Percentiles rank a stretch among this genome's conserved stretches.
phyloP scores from a whole-genome alignment of 1,284 basidiomycete species.

The Cryptococcus jaspeensis region DNA sequence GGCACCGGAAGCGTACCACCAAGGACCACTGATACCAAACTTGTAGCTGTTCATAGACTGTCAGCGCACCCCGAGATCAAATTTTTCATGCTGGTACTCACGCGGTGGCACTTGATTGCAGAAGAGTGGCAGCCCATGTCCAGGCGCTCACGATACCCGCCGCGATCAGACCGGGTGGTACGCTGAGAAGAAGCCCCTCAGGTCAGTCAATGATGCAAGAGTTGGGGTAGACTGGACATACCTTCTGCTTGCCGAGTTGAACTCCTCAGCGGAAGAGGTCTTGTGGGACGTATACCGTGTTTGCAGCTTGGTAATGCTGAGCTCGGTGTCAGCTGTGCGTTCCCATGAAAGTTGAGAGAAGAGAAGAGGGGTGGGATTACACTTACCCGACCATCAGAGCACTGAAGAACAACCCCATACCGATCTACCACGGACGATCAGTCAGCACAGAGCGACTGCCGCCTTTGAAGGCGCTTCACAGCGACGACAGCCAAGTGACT shows the following conservation, averaged over 20 bases:
- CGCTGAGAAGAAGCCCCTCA: slow-evolving; percentile 49
- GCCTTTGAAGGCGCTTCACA: too few species aligned
- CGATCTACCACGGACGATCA: slow-evolving; percentile 42
- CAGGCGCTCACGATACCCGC: slow-evolving; percentile 70
- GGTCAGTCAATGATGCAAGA: background rate
- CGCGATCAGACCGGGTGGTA: slow-evolving; percentile 86
- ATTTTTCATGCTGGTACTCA: slow-evolving; percentile 1
- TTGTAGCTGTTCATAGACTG: slow-evolving; percentile 60
- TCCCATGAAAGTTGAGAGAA: background rate
- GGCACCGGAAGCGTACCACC: slow-evolving; percentile 28
- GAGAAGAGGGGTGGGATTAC: background rate
- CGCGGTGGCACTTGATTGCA: slow-evolving; percentile 46
- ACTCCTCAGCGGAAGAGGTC: slow-evolving; percentile 62
- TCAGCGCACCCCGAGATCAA: too few species aligned
- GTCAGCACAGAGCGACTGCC: background rate
- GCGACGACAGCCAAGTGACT: too few species aligned
- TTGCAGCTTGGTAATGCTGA: slow-evolving; percentile 40
- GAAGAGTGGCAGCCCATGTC: slow-evolving; percentile 60
- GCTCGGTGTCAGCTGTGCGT: background rate
- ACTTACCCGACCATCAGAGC: slow-evolving; percentile 61
- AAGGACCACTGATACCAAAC: slow-evolving; percentile 66
- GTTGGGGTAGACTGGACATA: slow-evolving; percentile 11
- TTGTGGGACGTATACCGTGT: slow-evolving; percentile 43
- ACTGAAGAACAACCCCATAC: slow-evolving; percentile 80
- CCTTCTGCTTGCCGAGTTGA: slow-evolving; percentile 64